Evolutionary conservation across 345 rosid genomes (phyloP).

Genomic region (Brassica carinata): DNA sequence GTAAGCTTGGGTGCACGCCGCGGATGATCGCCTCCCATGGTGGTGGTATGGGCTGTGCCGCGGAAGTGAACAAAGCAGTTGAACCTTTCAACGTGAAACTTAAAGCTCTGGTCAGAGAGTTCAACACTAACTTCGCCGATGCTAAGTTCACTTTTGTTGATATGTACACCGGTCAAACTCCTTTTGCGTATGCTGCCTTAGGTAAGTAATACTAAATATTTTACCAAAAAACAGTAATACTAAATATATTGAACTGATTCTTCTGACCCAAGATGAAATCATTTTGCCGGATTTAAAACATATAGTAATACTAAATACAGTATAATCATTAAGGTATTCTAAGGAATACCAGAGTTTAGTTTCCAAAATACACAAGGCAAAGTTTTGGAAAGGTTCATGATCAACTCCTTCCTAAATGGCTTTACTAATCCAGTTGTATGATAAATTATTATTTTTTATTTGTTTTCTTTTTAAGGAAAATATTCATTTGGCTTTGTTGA

Average conservation of each 20-base stretch:
- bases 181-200: conserved; percentile 20
- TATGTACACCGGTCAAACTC: conserved; percentile 11
- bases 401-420: background rate
- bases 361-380: background rate
- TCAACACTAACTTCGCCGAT: conserved; percentile 31
- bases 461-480: too few species aligned
- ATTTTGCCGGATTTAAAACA: background rate
- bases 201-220: conserved; percentile 15
- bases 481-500: conserved; percentile 8
- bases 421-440: background rate
- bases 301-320: background rate
- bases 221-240: background rate
- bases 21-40: conserved; percentile 22
- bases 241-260: background rate
- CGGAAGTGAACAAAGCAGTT: conserved; percentile 34
- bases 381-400: background rate
- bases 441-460: too few species aligned
- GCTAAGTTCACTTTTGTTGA: conserved; percentile 45
- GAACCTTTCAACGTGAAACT: conserved; percentile 42
- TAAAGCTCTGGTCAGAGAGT: conserved; percentile 34
- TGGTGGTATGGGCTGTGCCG: conserved; percentile 36
- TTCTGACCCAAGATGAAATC: background rate
- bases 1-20: conserved; percentile 48
- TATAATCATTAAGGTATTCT: background rate
- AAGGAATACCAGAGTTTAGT: background rate